Percentiles rank a stretch among this genome's conserved stretches.
Conservation (phyloP, 2,329 filamentous ascomycete genomes). For the Phialophora chinensis region DNA sequence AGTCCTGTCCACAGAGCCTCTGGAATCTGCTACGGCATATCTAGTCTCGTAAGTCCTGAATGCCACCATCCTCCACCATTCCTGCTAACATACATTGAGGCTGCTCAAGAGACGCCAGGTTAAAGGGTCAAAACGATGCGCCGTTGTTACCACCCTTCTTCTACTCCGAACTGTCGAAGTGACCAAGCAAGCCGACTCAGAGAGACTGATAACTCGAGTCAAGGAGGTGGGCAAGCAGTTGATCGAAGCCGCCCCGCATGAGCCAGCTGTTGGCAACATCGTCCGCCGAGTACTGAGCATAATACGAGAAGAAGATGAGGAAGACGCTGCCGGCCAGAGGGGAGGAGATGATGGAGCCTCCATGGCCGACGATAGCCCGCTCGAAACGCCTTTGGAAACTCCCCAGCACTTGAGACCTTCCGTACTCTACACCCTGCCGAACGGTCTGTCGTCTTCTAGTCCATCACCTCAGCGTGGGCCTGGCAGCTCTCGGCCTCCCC, state of each 20-base stretch:
- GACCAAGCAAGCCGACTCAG: conserved; percentile 77
- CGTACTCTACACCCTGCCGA: conserved; percentile 19
- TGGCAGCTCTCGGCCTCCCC: conserved; percentile 60
- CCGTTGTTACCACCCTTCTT: conserved; percentile 87
- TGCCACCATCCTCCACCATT: background rate
- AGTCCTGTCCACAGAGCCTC: conserved; percentile 73
- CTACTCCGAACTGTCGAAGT: conserved; percentile 84
- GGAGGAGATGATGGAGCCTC: conserved; percentile 60
- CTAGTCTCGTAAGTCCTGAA: conserved; percentile 27
- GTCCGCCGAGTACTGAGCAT: conserved; percentile 87
- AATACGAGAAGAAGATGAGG: conserved; percentile 87
- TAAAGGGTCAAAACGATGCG: conserved; percentile 82
- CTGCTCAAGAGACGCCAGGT: conserved; percentile 92
- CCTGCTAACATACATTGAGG: conserved; percentile 52
- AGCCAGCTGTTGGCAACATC: conserved; percentile 93
- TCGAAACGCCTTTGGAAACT: conserved; percentile 50
- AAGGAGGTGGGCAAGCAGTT: conserved; percentile 78
- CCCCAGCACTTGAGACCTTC: conserved; percentile 39
- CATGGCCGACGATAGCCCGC: conserved; percentile 63
- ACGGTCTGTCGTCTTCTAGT: conserved; percentile 24
- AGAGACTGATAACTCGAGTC: conserved; percentile 79
- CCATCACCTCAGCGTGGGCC: conserved; percentile 40
- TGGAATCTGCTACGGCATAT: conserved; percentile 79
- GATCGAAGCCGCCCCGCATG: conserved; percentile 81
- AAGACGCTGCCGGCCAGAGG: conserved; percentile 61